phyloP scores from a whole-genome alignment of 148 eudicot genomes.

The Vaccinium corymbosum region DNA sequence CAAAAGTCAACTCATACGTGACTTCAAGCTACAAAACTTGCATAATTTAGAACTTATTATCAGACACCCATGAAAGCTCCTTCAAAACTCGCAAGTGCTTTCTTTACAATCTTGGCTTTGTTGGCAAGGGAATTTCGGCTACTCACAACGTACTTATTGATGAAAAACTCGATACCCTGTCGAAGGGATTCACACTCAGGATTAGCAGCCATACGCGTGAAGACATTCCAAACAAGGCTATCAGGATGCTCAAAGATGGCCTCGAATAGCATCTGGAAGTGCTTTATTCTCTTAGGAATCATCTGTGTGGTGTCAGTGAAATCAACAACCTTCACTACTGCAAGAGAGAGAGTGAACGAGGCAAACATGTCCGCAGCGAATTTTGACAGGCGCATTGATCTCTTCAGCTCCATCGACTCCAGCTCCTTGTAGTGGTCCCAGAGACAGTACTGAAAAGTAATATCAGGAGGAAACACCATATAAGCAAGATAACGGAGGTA shows the following conservation, averaged over 20 bases:
- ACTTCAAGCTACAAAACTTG: background rate
- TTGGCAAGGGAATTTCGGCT: slow-evolving; percentile 30
- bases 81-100: slow-evolving; percentile 72
- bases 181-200: slow-evolving; percentile 71
- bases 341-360: slow-evolving; percentile 69
- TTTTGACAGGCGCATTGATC: slow-evolving; percentile 79
- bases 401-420: slow-evolving; percentile 68
- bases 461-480: background rate
- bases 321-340: slow-evolving; percentile 68
- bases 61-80: slow-evolving; percentile 52
- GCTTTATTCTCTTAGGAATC: slow-evolving; percentile 68
- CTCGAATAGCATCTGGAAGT: slow-evolving; percentile 80
- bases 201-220: slow-evolving; percentile 64
- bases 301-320: slow-evolving; percentile 47
- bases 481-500: background rate
- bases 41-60: background rate
- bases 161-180: slow-evolving; percentile 63
- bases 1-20: background rate
- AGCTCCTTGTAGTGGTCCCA: slow-evolving; percentile 92
- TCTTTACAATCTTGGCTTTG: slow-evolving; percentile 67
- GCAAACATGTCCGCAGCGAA: slow-evolving; percentile 74
- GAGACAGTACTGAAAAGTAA: slow-evolving; percentile 60
- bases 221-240: slow-evolving; percentile 68
- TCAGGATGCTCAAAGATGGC: slow-evolving; percentile 62
- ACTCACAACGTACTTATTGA: slow-evolving; percentile 51